Conservation (phyloP, 768 basidiomycete genomes). For the Amanita rimosa region DNA sequence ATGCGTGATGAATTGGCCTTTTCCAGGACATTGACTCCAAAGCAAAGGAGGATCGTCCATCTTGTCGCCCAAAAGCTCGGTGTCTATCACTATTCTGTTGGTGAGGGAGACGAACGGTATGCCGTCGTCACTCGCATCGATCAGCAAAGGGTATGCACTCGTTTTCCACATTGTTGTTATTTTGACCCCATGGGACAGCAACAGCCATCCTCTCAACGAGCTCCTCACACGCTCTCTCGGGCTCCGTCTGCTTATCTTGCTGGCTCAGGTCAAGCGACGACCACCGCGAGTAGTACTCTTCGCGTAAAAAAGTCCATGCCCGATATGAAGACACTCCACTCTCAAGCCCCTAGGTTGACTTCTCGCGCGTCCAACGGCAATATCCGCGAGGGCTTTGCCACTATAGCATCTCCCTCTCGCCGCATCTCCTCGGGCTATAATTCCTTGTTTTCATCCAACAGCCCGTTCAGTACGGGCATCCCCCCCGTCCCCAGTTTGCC, state of each 20-base stretch:
- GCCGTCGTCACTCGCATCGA: slow-evolving; percentile 91
- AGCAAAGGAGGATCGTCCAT: slow-evolving; percentile 88
- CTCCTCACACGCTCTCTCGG: slow-evolving; percentile 63
- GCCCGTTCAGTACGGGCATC: slow-evolving; percentile 29
- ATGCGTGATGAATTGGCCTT: slow-evolving; percentile 98
- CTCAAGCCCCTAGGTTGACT: slow-evolving; percentile 66
- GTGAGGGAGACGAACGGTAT: slow-evolving; percentile 86
- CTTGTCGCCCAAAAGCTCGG: slow-evolving; percentile 94
- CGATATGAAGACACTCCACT: slow-evolving; percentile 82
- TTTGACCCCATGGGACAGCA: slow-evolving; percentile 16
- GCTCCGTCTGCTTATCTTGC: slow-evolving; percentile 74
- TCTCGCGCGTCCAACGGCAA: slow-evolving; percentile 83
- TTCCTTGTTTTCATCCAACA: slow-evolving; percentile 53
- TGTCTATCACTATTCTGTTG: slow-evolving; percentile 88
- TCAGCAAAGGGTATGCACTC: slow-evolving; percentile 54
- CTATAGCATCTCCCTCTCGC: slow-evolving; percentile 74
- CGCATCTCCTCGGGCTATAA: slow-evolving; percentile 63
- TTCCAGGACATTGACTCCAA: slow-evolving; percentile 73
- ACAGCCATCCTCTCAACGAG: slow-evolving; percentile 33
- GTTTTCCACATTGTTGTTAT: slow-evolving; percentile 10
- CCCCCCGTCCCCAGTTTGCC: slow-evolving; percentile 80
- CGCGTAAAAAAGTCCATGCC: slow-evolving; percentile 99
- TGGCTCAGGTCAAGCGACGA: slow-evolving; percentile 31
- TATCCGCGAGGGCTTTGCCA: slow-evolving; percentile 78
- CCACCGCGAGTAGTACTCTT: slow-evolving; percentile 42